These are phyloP conservation scores for Tilletiopsis washingtonensis DNA, from an alignment of 1,284 basidiomycete genomes.

Conservation along the genomic window DNA sequence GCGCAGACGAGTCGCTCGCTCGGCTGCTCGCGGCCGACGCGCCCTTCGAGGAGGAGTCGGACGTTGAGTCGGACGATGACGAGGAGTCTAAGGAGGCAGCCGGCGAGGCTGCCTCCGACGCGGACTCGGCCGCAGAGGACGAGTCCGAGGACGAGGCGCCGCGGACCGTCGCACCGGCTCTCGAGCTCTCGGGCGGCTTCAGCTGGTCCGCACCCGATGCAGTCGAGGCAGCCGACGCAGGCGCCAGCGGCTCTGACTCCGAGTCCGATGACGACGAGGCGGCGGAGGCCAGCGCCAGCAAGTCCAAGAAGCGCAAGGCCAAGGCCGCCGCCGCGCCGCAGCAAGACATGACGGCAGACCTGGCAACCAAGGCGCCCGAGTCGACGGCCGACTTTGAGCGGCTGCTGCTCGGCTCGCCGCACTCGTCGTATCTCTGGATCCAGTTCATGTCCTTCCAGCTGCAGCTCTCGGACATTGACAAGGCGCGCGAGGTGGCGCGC, in stretches of 20 bases:
- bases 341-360: constrained; percentile 40
- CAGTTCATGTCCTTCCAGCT: constrained; percentile 99
- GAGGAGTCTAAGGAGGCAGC: constrained; percentile 7
- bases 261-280: constrained; percentile 52
- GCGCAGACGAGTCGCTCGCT: constrained; percentile 1
- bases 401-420: constrained; percentile 84
- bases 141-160: constrained; percentile 7
- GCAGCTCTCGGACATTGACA: constrained; percentile 87
- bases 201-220: constrained; percentile 52
- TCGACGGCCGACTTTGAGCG: constrained; percentile 93
- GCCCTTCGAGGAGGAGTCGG: background rate
- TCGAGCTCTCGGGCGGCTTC: constrained; percentile 52
- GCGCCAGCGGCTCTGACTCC: constrained; percentile 36
- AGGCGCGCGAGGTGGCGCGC: constrained; percentile 77
- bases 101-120: constrained; percentile 19
- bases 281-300: constrained; percentile 6
- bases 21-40: too few relatives aligned
- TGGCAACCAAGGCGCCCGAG: constrained; percentile 56
- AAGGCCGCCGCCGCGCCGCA: constrained; percentile 13
- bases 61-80: constrained; percentile 38
- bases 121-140: constrained; percentile 6
- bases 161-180: constrained; percentile 29
- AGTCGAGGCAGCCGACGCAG: constrained; percentile 14
- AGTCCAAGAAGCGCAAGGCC: constrained; percentile 4
- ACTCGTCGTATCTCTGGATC: constrained; percentile 96